These are phyloP conservation scores for Rhizopogon hawkerae DNA, from an alignment of 1,284 basidiomycete genomes.

Conservation along the genomic window DNA sequence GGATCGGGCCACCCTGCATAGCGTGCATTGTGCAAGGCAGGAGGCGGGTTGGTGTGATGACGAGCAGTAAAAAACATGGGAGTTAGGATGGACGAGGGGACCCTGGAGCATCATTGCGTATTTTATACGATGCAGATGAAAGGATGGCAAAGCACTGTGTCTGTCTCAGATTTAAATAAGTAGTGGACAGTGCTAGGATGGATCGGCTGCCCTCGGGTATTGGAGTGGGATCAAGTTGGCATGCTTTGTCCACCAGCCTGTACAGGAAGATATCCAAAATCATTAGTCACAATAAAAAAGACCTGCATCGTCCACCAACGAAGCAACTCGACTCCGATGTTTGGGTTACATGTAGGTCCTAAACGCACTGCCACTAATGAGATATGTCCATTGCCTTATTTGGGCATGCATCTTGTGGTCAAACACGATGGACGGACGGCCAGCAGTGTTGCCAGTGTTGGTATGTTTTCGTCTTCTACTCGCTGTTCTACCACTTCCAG, in stretches of 20 bases:
- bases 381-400: too few relatives aligned
- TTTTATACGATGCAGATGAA: conserved; percentile 2
- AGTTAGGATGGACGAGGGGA: background rate
- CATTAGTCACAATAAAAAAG: background rate
- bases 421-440: conserved; percentile 12
- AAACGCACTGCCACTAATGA: too few relatives aligned
- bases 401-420: too few relatives aligned
- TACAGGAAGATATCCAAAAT: background rate
- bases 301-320: too few relatives aligned
- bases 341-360: too few relatives aligned
- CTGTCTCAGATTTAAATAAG: too few relatives aligned
- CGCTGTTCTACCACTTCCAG: conserved; percentile 39
- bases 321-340: background rate
- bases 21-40: background rate
- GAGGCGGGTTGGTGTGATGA: background rate
- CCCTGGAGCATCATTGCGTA: background rate
- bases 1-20: conserved; percentile 1
- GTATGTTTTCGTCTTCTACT: conserved; percentile 41
- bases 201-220: too few relatives aligned
- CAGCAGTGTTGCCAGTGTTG: conserved; percentile 27
- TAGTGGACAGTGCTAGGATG: too few relatives aligned
- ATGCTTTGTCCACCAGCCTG: background rate
- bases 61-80: background rate
- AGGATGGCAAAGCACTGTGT: background rate
- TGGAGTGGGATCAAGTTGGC: background rate